Evolutionary conservation across 495 filamentous ascomycete species (phyloP), one percentile per base, ranked within the genome.

Genomic region (Pseudomonodictys pantanalensis): DNA sequence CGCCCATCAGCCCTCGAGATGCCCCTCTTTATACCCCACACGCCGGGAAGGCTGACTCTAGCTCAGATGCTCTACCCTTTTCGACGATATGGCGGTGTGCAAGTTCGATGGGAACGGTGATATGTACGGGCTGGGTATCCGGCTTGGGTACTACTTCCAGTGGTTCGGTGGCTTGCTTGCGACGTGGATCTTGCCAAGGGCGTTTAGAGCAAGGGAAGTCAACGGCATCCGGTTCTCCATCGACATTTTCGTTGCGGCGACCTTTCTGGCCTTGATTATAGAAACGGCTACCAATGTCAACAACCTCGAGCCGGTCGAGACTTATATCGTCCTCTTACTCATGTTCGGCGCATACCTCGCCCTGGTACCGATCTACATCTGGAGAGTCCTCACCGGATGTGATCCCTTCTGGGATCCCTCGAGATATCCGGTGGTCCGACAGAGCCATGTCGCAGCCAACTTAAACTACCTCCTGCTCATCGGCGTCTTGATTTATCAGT

Each of bases 241-340:
- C 39, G 57, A 32, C 35, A 30, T 43, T 11, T 69, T 35, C 69
- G 9, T 67, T 11, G 59, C 65, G 1, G 65, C 65, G 0, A 50
- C 65, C 2, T 68, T 68, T 38, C 51, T 68, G 10, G 65, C 65
- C 15, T 44, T 65, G 26, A 35, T 68, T 44, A 61, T 68, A 39
- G 44, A 52, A 23, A 61, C 52, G 11, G 30, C 35, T 12, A 8
- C 45, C 8, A 26, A 63, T 62, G 45, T 52, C 17, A 22, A 58
- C 8, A 29, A 2, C 18, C 61, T 65, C 12, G 43, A 64, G 39
- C 43, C 52, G 3, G 61, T 58, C 15, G 65, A 68, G 42, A 43
- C 32, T 17, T 77, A 77, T 42, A 63, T 75, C 45, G 62, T 71
- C 8, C 67, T 75, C 1, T 47, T 77, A 1, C 69, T 77, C 8